Evolutionary conservation across 306 rosid genomes (phyloP).

Genomic region (Carpinus viminea): DNA sequence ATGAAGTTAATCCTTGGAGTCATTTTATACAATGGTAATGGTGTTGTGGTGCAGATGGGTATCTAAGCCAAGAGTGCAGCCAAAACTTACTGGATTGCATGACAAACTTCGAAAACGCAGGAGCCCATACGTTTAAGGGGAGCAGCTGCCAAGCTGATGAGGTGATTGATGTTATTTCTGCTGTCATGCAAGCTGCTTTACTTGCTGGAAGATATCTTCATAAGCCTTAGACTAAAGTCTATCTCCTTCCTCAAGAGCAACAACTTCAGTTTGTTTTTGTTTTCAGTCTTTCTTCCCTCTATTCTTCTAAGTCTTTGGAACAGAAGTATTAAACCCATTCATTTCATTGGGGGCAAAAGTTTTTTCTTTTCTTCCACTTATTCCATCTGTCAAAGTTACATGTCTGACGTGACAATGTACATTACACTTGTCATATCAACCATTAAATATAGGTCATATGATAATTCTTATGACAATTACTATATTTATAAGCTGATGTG

Average conservation of each 20-base stretch:
- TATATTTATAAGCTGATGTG: too few relatives aligned
- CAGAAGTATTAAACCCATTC: not conserved
- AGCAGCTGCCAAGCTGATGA: slow-evolving; percentile 64
- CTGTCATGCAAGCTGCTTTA: slow-evolving; percentile 89
- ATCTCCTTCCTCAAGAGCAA: not conserved
- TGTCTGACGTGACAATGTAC: too few relatives aligned
- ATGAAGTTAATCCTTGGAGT: too few relatives aligned
- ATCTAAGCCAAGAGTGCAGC: slow-evolving; percentile 89
- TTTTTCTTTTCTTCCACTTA: not conserved
- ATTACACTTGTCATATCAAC: too few relatives aligned
- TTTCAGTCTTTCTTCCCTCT: not conserved
- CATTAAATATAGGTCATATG: too few relatives aligned
- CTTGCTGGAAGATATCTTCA: slow-evolving; percentile 84
- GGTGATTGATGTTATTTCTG: slow-evolving; percentile 61
- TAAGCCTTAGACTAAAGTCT: slow-evolving; percentile 51
- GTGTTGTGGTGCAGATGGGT: slow-evolving; percentile 65
- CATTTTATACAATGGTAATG: too few relatives aligned
- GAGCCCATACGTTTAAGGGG: slow-evolving; percentile 58
- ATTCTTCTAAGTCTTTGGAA: not conserved
- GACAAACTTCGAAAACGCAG: slow-evolving; percentile 50
- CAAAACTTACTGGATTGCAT: slow-evolving; percentile 69
- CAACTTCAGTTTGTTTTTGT: not conserved
- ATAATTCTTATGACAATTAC: too few relatives aligned
- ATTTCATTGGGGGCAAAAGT: not conserved
- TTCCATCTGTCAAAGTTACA: too few relatives aligned